phyloP scores from a whole-genome alignment of 495 filamentous ascomycete species.

The Neurospora sublineolata region DNA sequence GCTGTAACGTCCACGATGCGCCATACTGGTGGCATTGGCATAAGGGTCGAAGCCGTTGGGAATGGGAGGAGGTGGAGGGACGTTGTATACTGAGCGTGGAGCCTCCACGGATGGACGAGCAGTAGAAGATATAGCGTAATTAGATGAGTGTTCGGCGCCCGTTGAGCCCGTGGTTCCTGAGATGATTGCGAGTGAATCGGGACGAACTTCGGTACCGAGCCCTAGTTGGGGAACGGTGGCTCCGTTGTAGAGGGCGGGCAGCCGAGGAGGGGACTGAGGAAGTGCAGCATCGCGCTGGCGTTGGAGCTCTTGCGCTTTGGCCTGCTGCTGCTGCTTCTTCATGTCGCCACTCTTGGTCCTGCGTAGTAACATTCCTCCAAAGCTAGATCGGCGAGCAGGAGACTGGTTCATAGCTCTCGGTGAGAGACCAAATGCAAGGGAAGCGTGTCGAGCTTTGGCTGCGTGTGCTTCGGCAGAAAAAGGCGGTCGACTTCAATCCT shows the following conservation, averaged over 20 bases:
- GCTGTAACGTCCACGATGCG: conserved; percentile 90
- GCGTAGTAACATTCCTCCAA: conserved; percentile 55
- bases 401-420: conserved; percentile 30
- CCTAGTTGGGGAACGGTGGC: conserved; percentile 47
- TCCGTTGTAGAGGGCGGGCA: conserved; percentile 62
- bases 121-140: conserved; percentile 13
- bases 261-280: conserved; percentile 60
- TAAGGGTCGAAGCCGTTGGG: conserved; percentile 58
- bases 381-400: conserved; percentile 38
- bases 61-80: conserved; percentile 41
- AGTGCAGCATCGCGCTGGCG: conserved; percentile 56
- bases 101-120: conserved; percentile 36
- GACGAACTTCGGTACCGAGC: conserved; percentile 54
- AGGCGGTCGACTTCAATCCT: neutral
- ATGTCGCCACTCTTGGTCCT: conserved; percentile 72
- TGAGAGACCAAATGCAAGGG: neutral
- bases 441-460: neutral
- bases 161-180: conserved; percentile 27
- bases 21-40: conserved; percentile 84
- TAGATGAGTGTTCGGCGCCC: conserved; percentile 27
- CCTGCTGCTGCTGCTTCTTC: conserved; percentile 52
- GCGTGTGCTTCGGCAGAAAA: neutral
- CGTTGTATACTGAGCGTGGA: conserved; percentile 19
- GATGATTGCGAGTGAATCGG: conserved; percentile 54
- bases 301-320: conserved; percentile 52